These are phyloP conservation scores for Podaxis pistillaris DNA, from an alignment of 768 basidiomycete species.

Conservation along the genomic window DNA sequence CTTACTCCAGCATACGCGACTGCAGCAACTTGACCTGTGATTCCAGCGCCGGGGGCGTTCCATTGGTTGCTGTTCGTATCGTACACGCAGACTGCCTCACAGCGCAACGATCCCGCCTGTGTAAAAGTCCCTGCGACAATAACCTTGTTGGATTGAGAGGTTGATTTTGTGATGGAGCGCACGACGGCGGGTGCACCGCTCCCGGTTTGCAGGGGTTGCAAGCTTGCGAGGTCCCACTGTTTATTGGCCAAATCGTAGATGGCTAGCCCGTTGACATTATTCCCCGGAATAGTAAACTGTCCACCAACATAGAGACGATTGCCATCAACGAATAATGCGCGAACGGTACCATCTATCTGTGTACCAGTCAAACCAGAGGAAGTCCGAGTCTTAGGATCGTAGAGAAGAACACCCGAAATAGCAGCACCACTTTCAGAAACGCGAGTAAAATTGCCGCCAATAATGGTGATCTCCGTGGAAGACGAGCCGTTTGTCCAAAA, in stretches of 20 bases:
- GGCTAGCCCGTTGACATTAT: slow-evolving; percentile 65
- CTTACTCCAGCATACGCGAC: slow-evolving; percentile 82
- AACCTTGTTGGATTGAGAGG: slow-evolving; percentile 57
- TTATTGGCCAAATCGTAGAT: slow-evolving; percentile 72
- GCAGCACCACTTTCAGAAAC: slow-evolving; percentile 34
- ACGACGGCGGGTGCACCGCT: slow-evolving; percentile 60
- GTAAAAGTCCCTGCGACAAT: slow-evolving; percentile 89
- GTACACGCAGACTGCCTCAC: slow-evolving; percentile 77
- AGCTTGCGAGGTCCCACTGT: slow-evolving; percentile 56
- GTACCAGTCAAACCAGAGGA: slow-evolving; percentile 57
- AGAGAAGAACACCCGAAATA: slow-evolving; percentile 63
- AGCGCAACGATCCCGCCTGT: slow-evolving; percentile 70
- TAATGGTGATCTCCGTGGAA: slow-evolving; percentile 61
- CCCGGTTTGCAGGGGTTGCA: slow-evolving; percentile 59
- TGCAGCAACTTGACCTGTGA: slow-evolving; percentile 77
- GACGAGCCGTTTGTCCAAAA: slow-evolving; percentile 87
- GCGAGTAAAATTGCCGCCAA: slow-evolving; percentile 91
- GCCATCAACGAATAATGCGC: slow-evolving; percentile 69
- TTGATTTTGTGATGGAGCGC: slow-evolving; percentile 65
- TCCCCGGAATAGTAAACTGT: slow-evolving; percentile 65
- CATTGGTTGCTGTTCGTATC: slow-evolving; percentile 72
- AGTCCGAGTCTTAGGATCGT: slow-evolving; percentile 51
- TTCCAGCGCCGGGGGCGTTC: slow-evolving; percentile 75
- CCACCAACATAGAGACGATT: slow-evolving; percentile 81
- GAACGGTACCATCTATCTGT: slow-evolving; percentile 74